Conservation (phyloP, 2,329 filamentous ascomycete genomes). For the Malbranchea zuffiana region DNA sequence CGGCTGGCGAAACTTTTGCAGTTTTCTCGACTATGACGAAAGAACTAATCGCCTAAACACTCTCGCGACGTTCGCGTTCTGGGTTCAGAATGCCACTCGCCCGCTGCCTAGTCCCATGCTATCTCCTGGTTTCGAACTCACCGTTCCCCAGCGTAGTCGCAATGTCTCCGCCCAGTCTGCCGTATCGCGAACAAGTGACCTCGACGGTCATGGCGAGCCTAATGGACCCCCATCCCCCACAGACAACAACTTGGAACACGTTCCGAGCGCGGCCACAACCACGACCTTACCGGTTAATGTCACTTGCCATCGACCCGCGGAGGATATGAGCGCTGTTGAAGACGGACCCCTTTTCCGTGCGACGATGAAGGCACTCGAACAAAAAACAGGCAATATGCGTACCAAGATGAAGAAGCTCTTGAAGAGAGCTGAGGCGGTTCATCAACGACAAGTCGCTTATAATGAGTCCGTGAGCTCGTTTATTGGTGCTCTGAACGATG, state of each 20-base stretch:
- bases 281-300: slow-evolving; percentile 60
- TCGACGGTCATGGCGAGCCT: slow-evolving; percentile 39
- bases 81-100: slow-evolving; percentile 58
- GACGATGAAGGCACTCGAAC: slow-evolving; percentile 90
- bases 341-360: slow-evolving; percentile 93
- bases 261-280: slow-evolving; percentile 1
- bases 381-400: slow-evolving; percentile 92
- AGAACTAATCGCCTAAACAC: slow-evolving; percentile 80
- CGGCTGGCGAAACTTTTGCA: slow-evolving; percentile 93
- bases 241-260: slow-evolving; percentile 5
- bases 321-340: slow-evolving; percentile 74
- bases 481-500: slow-evolving; percentile 75
- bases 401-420: slow-evolving; percentile 91
- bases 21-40: slow-evolving; percentile 95
- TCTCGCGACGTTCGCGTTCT: slow-evolving; percentile 87
- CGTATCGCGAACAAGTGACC: slow-evolving; percentile 66
- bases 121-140: slow-evolving; percentile 57
- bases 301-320: slow-evolving; percentile 74
- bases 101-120: slow-evolving; percentile 47
- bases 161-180: slow-evolving; percentile 80
- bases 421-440: slow-evolving; percentile 82
- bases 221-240: slow-evolving; percentile 20
- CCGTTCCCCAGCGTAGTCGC: slow-evolving; percentile 63
- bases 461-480: slow-evolving; percentile 79
- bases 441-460: slow-evolving; percentile 65